phyloP scores from a whole-genome alignment of 1,139 yeast species.

The Geotrichum fermentans region DNA sequence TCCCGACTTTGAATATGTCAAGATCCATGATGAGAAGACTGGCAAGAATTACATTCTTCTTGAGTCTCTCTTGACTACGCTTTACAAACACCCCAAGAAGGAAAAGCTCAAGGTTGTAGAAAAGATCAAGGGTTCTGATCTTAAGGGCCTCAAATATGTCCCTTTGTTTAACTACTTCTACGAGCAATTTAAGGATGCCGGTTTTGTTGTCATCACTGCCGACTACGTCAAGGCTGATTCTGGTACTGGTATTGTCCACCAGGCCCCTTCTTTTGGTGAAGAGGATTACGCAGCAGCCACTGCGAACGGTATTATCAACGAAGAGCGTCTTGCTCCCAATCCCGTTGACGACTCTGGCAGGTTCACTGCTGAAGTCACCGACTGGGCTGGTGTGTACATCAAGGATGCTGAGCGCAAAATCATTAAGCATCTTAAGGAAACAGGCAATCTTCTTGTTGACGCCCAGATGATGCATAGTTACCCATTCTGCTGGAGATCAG shows the following conservation, averaged over 20 bases:
- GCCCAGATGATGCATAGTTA: slow-evolving; percentile 90
- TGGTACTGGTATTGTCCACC: slow-evolving; percentile 99
- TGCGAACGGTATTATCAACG: slow-evolving; percentile 67
- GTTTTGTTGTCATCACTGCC: slow-evolving; percentile 74
- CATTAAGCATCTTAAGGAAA: slow-evolving; percentile 73
- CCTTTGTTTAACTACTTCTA: slow-evolving; percentile 82
- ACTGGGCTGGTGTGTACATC: slow-evolving; percentile 78
- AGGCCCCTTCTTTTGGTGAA: slow-evolving; percentile 98
- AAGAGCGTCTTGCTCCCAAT: slow-evolving; percentile 72
- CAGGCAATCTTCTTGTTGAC: slow-evolving; percentile 68
- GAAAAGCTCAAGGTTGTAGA: slow-evolving; percentile 84
- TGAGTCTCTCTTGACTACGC: slow-evolving; percentile 71
- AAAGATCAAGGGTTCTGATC: slow-evolving; percentile 68
- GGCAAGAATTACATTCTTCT: slow-evolving; percentile 74
- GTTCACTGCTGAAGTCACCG: slow-evolving; percentile 68
- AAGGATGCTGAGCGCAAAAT: slow-evolving; percentile 93
- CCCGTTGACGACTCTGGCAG: slow-evolving; percentile 91
- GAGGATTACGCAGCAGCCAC: slow-evolving; percentile 87
- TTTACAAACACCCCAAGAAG: slow-evolving; percentile 90
- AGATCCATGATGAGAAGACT: slow-evolving; percentile 83
- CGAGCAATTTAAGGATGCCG: slow-evolving; percentile 65
- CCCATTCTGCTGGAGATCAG: slow-evolving; percentile 99
- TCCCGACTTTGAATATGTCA: slow-evolving; percentile 85
- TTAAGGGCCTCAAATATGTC: slow-evolving; percentile 70
- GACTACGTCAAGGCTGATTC: slow-evolving; percentile 86